Conservation (phyloP, 306 rosid genomes). For the Fragaria vesca region DNA sequence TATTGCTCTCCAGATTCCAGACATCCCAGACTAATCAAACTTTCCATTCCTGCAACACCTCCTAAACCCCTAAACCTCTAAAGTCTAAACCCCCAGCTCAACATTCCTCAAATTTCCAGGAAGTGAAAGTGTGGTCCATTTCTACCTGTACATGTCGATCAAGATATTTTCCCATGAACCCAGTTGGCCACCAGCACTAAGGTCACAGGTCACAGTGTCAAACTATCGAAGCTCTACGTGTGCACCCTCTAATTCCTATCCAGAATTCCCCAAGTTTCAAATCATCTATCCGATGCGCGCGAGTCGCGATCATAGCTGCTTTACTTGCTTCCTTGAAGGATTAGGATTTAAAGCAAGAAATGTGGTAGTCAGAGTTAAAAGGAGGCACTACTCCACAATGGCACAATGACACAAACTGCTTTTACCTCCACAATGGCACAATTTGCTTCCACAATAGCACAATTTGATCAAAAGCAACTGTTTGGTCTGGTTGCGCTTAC, state of each 20-base stretch:
- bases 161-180: background rate
- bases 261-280: too few species aligned
- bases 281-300: background rate
- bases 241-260: background rate
- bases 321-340: background rate
- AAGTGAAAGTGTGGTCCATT: constrained; percentile 14
- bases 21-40: background rate
- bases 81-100: background rate
- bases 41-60: background rate
- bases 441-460: background rate
- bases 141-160: background rate
- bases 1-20: constrained; percentile 19
- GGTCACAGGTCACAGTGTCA: background rate
- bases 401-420: too few species aligned
- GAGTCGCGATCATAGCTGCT: background rate
- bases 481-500: constrained; percentile 2
- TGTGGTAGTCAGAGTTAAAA: constrained; percentile 14
- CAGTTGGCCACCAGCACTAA: background rate
- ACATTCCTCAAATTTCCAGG: background rate
- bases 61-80: background rate
- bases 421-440: background rate
- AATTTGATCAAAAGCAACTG: background rate
- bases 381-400: background rate
- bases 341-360: background rate
- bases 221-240: background rate